A percentile compares a stretch with the other conserved stretches of the same genome.
phyloP scores from a whole-genome alignment of 2,329 filamentous ascomycete species.

The Microsporum canis region DNA sequence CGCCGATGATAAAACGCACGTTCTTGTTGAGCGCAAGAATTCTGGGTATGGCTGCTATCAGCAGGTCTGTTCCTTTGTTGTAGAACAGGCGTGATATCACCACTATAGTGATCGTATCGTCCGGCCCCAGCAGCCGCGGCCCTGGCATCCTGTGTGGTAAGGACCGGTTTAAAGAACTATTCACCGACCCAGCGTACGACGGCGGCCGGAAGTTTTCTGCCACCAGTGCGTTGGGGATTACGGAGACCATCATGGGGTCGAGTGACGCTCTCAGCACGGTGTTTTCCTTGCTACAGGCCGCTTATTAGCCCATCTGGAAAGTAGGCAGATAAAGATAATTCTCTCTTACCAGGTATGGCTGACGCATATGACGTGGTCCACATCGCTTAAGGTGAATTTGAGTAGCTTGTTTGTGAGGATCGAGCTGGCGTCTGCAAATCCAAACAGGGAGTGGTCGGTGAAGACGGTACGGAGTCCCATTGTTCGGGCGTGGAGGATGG shows the following conservation, averaged over 20 bases:
- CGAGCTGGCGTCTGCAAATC: slow-evolving; percentile 89
- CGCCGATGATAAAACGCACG: slow-evolving; percentile 92
- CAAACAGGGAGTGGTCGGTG: slow-evolving; percentile 94
- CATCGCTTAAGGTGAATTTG: slow-evolving; percentile 91
- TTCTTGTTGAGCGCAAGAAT: slow-evolving; percentile 84
- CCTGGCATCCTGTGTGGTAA: slow-evolving; percentile 33
- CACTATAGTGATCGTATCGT: slow-evolving; percentile 87
- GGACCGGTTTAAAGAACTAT: slow-evolving; percentile 14
- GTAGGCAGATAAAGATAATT: not conserved
- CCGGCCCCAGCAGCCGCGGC: slow-evolving; percentile 58
- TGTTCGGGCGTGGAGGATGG: slow-evolving; percentile 83
- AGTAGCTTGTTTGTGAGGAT: slow-evolving; percentile 95
- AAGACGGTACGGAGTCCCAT: slow-evolving; percentile 96
- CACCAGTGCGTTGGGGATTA: slow-evolving; percentile 94
- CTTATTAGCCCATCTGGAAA: slow-evolving; percentile 12
- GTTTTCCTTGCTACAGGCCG: slow-evolving; percentile 70
- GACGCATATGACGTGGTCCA: slow-evolving; percentile 96
- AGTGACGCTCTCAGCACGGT: slow-evolving; percentile 88
- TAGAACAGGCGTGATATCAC: slow-evolving; percentile 97
- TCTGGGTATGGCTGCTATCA: slow-evolving; percentile 90
- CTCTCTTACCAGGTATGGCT: slow-evolving; percentile 78
- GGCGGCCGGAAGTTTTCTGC: slow-evolving; percentile 86
- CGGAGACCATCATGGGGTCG: slow-evolving; percentile 92
- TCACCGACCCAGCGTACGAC: slow-evolving; percentile 36
- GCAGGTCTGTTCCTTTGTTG: slow-evolving; percentile 92